phyloP scores from a whole-genome alignment of 352 stramenopile genomes.

The Pythium guiyangense region DNA sequence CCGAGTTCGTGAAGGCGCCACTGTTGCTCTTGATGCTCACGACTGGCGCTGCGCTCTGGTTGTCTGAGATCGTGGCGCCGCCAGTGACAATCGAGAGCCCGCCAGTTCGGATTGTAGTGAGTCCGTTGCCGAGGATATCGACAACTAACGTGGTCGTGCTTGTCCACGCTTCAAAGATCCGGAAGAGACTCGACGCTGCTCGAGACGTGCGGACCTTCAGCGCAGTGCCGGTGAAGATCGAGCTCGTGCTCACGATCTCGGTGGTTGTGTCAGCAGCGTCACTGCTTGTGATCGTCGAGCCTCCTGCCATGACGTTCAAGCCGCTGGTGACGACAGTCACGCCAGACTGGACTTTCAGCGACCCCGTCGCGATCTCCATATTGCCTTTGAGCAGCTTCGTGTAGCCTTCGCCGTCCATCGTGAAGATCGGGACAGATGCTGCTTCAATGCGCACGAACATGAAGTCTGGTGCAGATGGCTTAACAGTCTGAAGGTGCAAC shows the following conservation, averaged over 20 bases:
- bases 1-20: conserved; percentile 18
- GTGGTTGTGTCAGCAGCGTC: conserved; percentile 13
- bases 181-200: conserved; percentile 23
- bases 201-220: conserved; percentile 28
- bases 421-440: conserved; percentile 33
- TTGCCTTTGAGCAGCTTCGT: conserved; percentile 45
- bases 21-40: conserved; percentile 26
- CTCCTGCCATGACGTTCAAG: conserved; percentile 29
- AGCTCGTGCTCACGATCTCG: conserved; percentile 34
- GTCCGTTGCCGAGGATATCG: conserved; percentile 36
- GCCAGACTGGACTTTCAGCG: conserved; percentile 38
- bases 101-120: conserved; percentile 40
- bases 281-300: conserved; percentile 27
- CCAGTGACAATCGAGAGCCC: conserved; percentile 31
- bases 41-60: conserved; percentile 9
- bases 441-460: conserved; percentile 59
- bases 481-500: conserved; percentile 57
- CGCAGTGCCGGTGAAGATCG: conserved; percentile 25
- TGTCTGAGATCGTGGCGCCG: conserved; percentile 34
- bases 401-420: conserved; percentile 49
- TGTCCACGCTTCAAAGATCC: conserved; percentile 37
- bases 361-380: conserved; percentile 46
- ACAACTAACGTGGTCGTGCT: conserved; percentile 23
- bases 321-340: conserved; percentile 28
- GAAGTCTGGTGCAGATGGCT: conserved; percentile 54